A percentile compares a stretch with the other conserved stretches of the same genome.
Evolutionary conservation across 2,329 filamentous ascomycete species (phyloP).

Genomic region (Pyrenophora seminiperda): DNA sequence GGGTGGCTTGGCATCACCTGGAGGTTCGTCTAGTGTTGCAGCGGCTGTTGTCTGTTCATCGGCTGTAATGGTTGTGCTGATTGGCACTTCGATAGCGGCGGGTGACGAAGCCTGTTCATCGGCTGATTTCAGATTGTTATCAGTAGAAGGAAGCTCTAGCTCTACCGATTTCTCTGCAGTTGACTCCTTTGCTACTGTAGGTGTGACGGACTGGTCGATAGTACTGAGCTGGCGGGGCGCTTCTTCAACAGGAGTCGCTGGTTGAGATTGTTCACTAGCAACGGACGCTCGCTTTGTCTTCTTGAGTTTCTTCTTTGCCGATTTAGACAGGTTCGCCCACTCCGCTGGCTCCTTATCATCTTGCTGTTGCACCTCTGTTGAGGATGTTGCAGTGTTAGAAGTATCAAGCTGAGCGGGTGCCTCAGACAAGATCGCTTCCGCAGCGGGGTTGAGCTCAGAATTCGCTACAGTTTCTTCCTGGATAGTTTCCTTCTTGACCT

Average conservation of each 20-base stretch:
- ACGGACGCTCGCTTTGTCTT: slow-evolving; percentile 33
- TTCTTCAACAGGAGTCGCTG: slow-evolving; percentile 16
- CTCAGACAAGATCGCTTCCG: background rate
- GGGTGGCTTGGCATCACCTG: slow-evolving; percentile 8
- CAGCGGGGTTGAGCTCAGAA: background rate
- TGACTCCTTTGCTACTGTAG: background rate
- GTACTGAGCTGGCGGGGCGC: slow-evolving; percentile 3
- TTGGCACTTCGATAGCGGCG: background rate
- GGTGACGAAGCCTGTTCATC: background rate
- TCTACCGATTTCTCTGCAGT: background rate
- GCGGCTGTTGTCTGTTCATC: slow-evolving; percentile 2
- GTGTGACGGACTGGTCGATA: slow-evolving; percentile 3
- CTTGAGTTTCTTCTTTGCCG: slow-evolving; percentile 38
- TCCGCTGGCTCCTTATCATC: slow-evolving; percentile 15
- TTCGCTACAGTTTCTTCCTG: slow-evolving; percentile 31
- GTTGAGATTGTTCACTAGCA: slow-evolving; percentile 16
- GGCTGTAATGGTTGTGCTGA: background rate
- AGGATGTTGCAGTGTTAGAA: background rate
- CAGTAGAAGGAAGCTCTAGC: background rate
- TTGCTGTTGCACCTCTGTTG: slow-evolving; percentile 1
- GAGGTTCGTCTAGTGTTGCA: slow-evolving; percentile 1
- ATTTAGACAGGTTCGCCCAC: slow-evolving; percentile 29
- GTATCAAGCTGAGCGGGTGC: background rate
- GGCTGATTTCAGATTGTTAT: slow-evolving; percentile 3
- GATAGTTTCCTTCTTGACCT: slow-evolving; percentile 31